Conservation (phyloP, 768 basidiomycete species). For the Tylopilus sp. region DNA sequence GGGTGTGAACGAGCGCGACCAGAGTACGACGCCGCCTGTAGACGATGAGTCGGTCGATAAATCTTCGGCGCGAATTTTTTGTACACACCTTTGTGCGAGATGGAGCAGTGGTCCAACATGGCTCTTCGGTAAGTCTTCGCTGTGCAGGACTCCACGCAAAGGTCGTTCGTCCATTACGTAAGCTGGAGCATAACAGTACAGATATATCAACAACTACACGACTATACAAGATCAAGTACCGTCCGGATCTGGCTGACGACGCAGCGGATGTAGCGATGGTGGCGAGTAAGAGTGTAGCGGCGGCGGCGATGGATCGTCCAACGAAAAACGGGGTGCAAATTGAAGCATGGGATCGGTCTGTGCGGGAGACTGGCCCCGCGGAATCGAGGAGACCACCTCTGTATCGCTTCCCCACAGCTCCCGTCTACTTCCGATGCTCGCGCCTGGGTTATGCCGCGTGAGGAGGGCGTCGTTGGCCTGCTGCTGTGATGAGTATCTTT, state of each 20-base stretch:
- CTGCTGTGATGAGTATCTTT: conserved; percentile 16
- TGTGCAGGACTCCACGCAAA: no score
- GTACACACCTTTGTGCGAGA: conserved; percentile 81
- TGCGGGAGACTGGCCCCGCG: conserved; percentile 6
- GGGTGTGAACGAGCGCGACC: conserved; percentile 94
- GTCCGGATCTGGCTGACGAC: conserved; percentile 19
- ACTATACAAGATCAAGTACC: background rate
- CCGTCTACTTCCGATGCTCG: conserved; percentile 20
- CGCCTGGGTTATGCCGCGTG: background rate
- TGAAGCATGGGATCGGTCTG: conserved; percentile 6
- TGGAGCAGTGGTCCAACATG: conserved; percentile 96
- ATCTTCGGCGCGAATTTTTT: background rate
- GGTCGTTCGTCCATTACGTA: conserved; percentile 1
- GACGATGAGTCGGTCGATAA: conserved; percentile 6
- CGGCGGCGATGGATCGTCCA: conserved; percentile 6
- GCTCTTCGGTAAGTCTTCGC: background rate
- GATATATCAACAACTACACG: background rate
- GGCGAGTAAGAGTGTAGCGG: conserved; percentile 8
- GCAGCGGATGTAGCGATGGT: conserved; percentile 22
- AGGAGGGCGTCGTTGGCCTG: conserved; percentile 1
- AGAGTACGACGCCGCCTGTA: conserved; percentile 86
- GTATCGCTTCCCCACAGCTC: conserved; percentile 24
- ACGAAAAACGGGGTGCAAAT: conserved; percentile 14
- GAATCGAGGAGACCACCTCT: conserved; percentile 6
- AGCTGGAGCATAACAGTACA: conserved; percentile 12